phyloP scores from a whole-genome alignment of 257 asterid species.

The Henckelia pumila region DNA sequence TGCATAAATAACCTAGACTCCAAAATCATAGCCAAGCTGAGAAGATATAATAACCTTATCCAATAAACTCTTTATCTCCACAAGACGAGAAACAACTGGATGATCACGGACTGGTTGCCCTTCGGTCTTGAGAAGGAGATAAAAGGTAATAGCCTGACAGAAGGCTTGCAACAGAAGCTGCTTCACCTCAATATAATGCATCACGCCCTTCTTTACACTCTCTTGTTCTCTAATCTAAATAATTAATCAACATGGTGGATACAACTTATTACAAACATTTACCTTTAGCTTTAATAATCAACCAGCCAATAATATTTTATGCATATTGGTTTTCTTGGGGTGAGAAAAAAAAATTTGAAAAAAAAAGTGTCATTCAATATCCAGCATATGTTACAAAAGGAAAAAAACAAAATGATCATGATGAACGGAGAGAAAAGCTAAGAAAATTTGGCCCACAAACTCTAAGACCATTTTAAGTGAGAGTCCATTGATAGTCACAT shows the following conservation, averaged over 20 bases:
- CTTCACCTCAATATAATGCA: conserved; percentile 76
- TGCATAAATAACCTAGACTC: neutral
- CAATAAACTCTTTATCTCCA: conserved; percentile 76
- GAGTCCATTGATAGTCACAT: no score
- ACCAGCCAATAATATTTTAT: neutral
- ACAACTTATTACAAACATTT: conserved; percentile 14
- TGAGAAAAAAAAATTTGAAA: no score
- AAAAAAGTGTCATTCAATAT: no score
- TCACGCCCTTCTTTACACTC: conserved; percentile 46
- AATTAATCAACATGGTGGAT: conserved; percentile 23
- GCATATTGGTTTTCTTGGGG: neutral
- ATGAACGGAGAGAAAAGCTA: neutral
- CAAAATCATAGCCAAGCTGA: conserved; percentile 8
- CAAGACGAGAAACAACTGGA: conserved; percentile 87
- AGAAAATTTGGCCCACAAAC: neutral
- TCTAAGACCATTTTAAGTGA: neutral
- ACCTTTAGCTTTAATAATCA: neutral
- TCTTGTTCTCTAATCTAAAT: conserved; percentile 55
- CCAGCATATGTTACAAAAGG: conserved; percentile 1
- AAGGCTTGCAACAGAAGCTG: conserved; percentile 73
- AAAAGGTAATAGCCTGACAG: conserved; percentile 91
- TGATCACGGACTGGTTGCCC: conserved; percentile 92
- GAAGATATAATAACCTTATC: conserved; percentile 63
- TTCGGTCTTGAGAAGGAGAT: conserved; percentile 94
- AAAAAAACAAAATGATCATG: neutral